phyloP scores from a whole-genome alignment of 768 basidiomycete species.

The Macrolepiota dolichaula region DNA sequence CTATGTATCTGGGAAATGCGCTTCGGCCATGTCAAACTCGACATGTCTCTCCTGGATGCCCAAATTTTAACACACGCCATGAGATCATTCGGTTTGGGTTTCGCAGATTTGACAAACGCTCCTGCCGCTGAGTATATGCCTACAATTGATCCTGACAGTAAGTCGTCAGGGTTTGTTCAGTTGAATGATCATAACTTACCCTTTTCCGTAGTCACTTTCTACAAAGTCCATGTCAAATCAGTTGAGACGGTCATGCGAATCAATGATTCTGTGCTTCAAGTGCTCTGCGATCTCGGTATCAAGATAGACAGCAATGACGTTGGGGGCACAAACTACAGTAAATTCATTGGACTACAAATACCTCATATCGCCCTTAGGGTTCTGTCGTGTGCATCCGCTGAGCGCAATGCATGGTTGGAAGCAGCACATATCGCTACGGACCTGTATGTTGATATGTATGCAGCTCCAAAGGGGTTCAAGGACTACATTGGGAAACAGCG shows the following conservation, averaged over 20 bases:
- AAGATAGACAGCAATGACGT: slow-evolving; percentile 72
- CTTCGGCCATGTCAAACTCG: slow-evolving; percentile 60
- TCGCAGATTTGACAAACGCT: slow-evolving; percentile 73
- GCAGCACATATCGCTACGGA: slow-evolving; percentile 53
- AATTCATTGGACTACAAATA: slow-evolving; percentile 55
- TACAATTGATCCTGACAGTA: slow-evolving; percentile 75
- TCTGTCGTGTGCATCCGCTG: slow-evolving; percentile 39
- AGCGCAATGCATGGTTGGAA: slow-evolving; percentile 61
- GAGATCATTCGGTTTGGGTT: slow-evolving; percentile 65
- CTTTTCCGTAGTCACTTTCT: slow-evolving; percentile 66
- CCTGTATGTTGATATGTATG: slow-evolving; percentile 65
- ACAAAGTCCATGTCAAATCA: slow-evolving; percentile 59
- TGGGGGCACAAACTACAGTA: slow-evolving; percentile 64
- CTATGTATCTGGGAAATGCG: slow-evolving; percentile 90
- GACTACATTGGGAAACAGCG: slow-evolving; percentile 50
- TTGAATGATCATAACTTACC: slow-evolving; percentile 8
- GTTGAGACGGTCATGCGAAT: slow-evolving; percentile 57
- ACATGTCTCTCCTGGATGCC: slow-evolving; percentile 52
- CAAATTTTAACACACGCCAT: slow-evolving; percentile 48
- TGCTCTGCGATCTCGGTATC: slow-evolving; percentile 58
- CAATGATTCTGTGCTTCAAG: slow-evolving; percentile 48
- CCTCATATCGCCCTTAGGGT: slow-evolving; percentile 49
- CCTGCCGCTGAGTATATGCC: slow-evolving; percentile 68
- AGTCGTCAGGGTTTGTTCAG: slow-evolving; percentile 23
- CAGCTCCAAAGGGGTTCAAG: slow-evolving; percentile 55